phyloP scores from a whole-genome alignment of 192 early-diverging fungal species.

The Radiomyces spectabilis region DNA sequence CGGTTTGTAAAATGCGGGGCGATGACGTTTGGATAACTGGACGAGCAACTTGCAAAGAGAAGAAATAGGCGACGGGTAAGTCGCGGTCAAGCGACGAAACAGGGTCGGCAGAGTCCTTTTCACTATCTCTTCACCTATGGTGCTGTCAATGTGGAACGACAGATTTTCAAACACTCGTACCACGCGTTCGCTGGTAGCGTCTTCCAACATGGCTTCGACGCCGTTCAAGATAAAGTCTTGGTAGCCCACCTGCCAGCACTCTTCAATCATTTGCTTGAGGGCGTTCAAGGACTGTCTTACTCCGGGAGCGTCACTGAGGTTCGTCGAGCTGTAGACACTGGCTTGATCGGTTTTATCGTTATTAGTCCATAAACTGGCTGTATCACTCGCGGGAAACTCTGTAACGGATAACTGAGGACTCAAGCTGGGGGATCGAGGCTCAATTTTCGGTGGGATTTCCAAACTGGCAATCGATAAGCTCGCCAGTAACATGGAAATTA shows the following conservation, averaged over 20 bases:
- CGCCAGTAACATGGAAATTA: background rate
- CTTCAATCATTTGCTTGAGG: slow-evolving; percentile 15
- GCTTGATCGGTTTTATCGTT: background rate
- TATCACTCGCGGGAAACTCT: background rate
- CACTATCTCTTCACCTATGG: slow-evolving; percentile 29
- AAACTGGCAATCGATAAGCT: slow-evolving; percentile 3
- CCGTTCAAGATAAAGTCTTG: slow-evolving; percentile 5
- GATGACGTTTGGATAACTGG: slow-evolving; percentile 25
- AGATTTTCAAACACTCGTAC: slow-evolving; percentile 14
- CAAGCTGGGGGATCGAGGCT: background rate
- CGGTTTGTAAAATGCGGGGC: slow-evolving; percentile 39
- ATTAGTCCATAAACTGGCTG: background rate
- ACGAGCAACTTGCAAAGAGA: slow-evolving; percentile 29
- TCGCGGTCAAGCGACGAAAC: slow-evolving; percentile 32
- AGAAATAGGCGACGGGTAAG: slow-evolving; percentile 29
- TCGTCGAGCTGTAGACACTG: background rate
- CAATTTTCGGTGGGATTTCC: background rate
- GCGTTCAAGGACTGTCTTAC: background rate
- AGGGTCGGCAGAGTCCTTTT: slow-evolving; percentile 33
- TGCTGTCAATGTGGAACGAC: slow-evolving; percentile 13
- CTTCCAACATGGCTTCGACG: slow-evolving; percentile 14
- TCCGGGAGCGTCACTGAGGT: background rate
- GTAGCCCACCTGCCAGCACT: slow-evolving; percentile 26
- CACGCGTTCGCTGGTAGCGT: slow-evolving; percentile 1
- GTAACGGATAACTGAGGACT: background rate